phyloP scores from a whole-genome alignment of 208 protist genomes.

The Trypanosoma cruzi region DNA sequence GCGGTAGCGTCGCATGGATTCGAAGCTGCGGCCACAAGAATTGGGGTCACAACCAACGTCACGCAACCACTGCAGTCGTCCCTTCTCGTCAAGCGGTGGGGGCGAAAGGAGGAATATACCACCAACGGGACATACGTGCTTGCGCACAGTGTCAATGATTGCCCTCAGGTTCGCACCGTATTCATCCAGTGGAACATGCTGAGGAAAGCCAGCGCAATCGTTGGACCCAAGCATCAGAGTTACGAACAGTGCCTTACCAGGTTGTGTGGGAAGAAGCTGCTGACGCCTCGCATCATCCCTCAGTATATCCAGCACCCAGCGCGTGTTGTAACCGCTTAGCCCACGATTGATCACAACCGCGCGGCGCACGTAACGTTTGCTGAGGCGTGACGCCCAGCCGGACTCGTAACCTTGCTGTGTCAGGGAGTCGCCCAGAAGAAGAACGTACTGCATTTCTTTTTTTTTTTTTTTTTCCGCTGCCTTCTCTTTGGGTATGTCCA shows the following conservation, averaged over 20 bases:
- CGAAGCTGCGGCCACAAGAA: constrained; percentile 14
- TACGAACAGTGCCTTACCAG: constrained; percentile 41
- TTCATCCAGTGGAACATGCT: constrained; percentile 38
- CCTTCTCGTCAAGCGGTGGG: constrained; percentile 38
- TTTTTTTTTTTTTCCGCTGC: background rate
- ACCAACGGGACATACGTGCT: constrained; percentile 28
- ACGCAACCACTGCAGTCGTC: constrained; percentile 20
- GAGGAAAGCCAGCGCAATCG: constrained; percentile 24
- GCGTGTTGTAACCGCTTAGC: constrained; percentile 68
- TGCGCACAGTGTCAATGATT: constrained; percentile 37
- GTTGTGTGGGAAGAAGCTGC: constrained; percentile 28
- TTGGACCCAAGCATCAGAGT: constrained; percentile 58
- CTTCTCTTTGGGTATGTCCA: background rate
- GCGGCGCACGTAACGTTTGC: constrained; percentile 38
- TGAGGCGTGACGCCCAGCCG: constrained; percentile 42
- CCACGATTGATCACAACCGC: constrained; percentile 62
- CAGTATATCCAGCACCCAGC: constrained; percentile 44
- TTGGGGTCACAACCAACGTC: background rate
- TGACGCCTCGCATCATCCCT: constrained; percentile 24
- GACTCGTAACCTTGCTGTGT: constrained; percentile 47
- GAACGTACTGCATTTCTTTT: constrained; percentile 24
- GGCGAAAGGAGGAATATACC: constrained; percentile 52
- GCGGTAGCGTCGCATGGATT: constrained; percentile 31
- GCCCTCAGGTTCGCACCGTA: constrained; percentile 38
- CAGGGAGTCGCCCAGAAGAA: constrained; percentile 61